Evolutionary conservation across 176 grass and related monocot genomes (phyloP), one percentile per base, ranked within the genome.

Genomic region (Carex cristatella): DNA sequence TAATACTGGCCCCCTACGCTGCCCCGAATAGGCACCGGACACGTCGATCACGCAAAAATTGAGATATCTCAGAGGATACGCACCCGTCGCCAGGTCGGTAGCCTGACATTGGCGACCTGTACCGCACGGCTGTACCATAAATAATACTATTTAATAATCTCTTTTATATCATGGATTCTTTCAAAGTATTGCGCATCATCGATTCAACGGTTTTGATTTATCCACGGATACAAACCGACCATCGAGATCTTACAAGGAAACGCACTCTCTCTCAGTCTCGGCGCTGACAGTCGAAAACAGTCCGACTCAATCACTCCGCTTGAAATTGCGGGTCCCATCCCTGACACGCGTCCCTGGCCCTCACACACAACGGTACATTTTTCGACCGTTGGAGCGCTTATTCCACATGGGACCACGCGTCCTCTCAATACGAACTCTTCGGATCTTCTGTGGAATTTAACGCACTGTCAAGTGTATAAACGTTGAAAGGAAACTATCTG

Each of bases 301-400:
- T 81, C 16, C 14, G 1, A 13, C 11, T 42, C 30, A 63, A 64
- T 64, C n/a, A 81, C 14, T 63, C 7, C 60, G 54, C 79, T 46
- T 82, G 60, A 82, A 9, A 82, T 49, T 49, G 5, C 5, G 35
- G 86, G 82, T 0, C 82, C 65, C 32, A 9, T 27, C 3, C 16
- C 44, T 23, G 32, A 60, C 61, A 32, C 79, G 79, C 23, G 37
- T 82, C 31, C 6, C n/a, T 7, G 33, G 32, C 54, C 67, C 31
- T 10, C 58, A 10, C 65, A 14, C 33, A 80, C 90, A 94, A 94
- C 90, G 92, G 90, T 83, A 72, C 49, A 61, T 90, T 94, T 94
- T 84, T 69, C 56, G 90, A 94, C 90, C 90, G 88, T 94, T 92
- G 85, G 90, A 90, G 63, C 7, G 44, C 2, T 2, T 27, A 16